phyloP scores from a whole-genome alignment of 148 eudicot genomes.

The Cornus florida region DNA sequence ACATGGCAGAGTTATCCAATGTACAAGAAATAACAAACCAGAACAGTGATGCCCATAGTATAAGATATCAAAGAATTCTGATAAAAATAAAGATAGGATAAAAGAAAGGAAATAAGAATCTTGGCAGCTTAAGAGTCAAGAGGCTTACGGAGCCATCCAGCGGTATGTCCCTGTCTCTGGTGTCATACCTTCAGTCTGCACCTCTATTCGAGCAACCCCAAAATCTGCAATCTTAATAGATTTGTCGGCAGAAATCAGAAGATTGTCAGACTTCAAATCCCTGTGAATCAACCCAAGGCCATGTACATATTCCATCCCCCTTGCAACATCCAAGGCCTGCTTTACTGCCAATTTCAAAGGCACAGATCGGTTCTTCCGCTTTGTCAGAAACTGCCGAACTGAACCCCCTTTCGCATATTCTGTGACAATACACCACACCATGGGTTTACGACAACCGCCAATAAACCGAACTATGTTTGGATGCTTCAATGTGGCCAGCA shows the following conservation, averaged over 20 bases:
- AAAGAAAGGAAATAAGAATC: background rate
- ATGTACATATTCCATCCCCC: conserved; percentile 98
- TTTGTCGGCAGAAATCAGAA: conserved; percentile 79
- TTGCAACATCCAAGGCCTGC: conserved; percentile 98
- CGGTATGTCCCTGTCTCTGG: conserved; percentile 99
- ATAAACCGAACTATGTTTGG: conserved; percentile 92
- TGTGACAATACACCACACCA: conserved; percentile 99
- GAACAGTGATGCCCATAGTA: background rate
- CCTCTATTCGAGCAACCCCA: conserved; percentile 98
- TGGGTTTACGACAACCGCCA: conserved; percentile 93
- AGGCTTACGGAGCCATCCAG: conserved; percentile 99
- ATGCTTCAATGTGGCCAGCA: conserved; percentile 91
- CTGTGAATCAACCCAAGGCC: conserved; percentile 80
- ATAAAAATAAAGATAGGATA: background rate
- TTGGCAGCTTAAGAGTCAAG: conserved; percentile 3
- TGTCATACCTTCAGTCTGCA: conserved; percentile 98
- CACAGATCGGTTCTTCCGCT: conserved; percentile 79
- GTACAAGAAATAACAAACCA: background rate
- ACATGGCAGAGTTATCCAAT: background rate
- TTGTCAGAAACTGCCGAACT: conserved; percentile 81
- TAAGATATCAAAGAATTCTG: background rate
- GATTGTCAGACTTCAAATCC: conserved; percentile 93
- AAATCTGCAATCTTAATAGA: conserved; percentile 98
- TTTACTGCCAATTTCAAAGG: conserved; percentile 91
- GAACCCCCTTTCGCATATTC: conserved; percentile 99